Conservation (phyloP, 148 eudicot species). For the Cornus florida region DNA sequence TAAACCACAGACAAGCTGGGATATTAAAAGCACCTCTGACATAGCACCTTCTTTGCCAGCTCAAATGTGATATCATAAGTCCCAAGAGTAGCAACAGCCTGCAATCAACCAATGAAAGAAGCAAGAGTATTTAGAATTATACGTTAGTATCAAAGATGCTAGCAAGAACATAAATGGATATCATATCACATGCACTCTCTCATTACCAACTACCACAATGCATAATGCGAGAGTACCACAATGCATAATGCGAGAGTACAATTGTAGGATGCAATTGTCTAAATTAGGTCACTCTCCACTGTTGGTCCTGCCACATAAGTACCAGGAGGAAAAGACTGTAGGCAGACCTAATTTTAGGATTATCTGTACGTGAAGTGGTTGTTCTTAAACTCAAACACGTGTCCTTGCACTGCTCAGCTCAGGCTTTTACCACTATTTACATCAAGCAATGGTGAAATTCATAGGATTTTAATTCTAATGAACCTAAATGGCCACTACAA, state of each 20-base stretch:
- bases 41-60: slow-evolving; percentile 75
- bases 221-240: neutral
- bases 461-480: neutral
- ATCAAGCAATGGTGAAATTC: too few species aligned
- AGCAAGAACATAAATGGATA: neutral
- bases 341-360: too few species aligned
- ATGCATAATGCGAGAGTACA: neutral
- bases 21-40: slow-evolving; percentile 63
- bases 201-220: neutral
- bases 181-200: neutral
- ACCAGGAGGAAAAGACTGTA: too few species aligned
- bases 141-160: neutral
- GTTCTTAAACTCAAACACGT: too few species aligned
- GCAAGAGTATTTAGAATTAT: neutral
- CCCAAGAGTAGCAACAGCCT: slow-evolving; percentile 79
- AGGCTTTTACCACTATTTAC: too few species aligned
- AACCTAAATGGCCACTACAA: neutral
- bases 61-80: slow-evolving; percentile 83
- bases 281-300: too few species aligned
- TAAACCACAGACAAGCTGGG: neutral
- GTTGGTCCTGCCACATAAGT: too few species aligned
- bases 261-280: neutral
- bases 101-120: slow-evolving; percentile 25
- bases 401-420: too few species aligned
- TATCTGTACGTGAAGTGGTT: neutral